Conservation (phyloP, 2,329 filamentous ascomycete genomes). For the Cladosporium cucumerinum region DNA sequence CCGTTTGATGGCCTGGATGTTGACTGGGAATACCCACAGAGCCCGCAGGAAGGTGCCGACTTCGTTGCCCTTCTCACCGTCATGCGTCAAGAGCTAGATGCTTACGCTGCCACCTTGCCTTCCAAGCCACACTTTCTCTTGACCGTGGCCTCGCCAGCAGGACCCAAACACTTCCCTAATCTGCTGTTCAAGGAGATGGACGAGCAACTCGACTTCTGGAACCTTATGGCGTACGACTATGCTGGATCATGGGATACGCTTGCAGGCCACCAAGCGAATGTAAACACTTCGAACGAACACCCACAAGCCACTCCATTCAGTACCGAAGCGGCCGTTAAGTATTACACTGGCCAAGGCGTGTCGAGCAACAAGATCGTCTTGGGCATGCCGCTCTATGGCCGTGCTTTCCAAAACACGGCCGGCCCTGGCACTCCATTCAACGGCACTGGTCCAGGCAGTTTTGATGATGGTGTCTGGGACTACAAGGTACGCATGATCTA, state of each 20-base stretch:
- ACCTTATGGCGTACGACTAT: constrained; percentile 50
- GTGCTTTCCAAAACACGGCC: constrained; percentile 73
- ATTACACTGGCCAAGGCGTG: constrained; percentile 62
- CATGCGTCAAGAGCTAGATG: constrained; percentile 38
- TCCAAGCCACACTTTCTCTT: constrained; percentile 40
- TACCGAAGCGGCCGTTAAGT: constrained; percentile 64
- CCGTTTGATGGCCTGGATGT: constrained; percentile 62
- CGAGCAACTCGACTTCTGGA: constrained; percentile 44
- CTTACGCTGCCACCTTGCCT: constrained; percentile 36
- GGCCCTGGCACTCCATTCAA: constrained; percentile 66
- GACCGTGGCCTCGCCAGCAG: constrained; percentile 42
- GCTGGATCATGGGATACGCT: constrained; percentile 71
- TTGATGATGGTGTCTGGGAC: constrained; percentile 72
- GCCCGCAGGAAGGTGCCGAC: constrained; percentile 38
- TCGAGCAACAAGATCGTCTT: constrained; percentile 69
- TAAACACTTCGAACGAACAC: constrained; percentile 58
- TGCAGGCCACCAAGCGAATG: constrained; percentile 75
- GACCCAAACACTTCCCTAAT: constrained; percentile 40
- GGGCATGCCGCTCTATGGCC: constrained; percentile 88
- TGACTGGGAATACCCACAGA: constrained; percentile 47
- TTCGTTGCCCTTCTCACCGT: constrained; percentile 37
- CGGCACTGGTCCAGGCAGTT: constrained; percentile 72
- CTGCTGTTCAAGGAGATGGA: constrained; percentile 39
- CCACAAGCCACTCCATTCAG: constrained; percentile 71
- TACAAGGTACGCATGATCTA: constrained; percentile 21